Evolutionary conservation across 2,329 filamentous ascomycete genomes (phyloP).

Genomic region (Pleochaeta shiraiana): DNA sequence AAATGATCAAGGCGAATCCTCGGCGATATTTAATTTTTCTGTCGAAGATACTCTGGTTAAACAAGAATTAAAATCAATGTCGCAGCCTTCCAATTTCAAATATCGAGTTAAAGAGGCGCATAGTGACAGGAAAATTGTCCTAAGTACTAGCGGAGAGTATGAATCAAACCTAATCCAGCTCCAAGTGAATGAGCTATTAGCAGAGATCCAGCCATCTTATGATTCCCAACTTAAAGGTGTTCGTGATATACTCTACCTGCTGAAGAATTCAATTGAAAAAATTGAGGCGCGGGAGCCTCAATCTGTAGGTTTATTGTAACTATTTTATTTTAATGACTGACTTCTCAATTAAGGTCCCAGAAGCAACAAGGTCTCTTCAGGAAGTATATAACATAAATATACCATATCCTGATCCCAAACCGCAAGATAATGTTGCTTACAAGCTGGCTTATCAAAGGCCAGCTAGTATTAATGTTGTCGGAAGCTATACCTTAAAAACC

Average conservation of each 20-base stretch:
- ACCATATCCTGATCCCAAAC: constrained; percentile 67
- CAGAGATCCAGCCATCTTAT: constrained; percentile 33
- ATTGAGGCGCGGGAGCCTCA: constrained; percentile 28
- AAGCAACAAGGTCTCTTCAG: constrained; percentile 45
- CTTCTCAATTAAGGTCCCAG: constrained; percentile 30
- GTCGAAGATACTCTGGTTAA: no score
- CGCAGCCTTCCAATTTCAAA: no score
- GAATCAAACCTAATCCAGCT: constrained; percentile 36
- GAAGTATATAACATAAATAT: constrained; percentile 46
- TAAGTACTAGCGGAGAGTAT: background rate
- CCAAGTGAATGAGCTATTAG: constrained; percentile 40
- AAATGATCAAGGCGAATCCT: no score
- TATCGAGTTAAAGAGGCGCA: no score
- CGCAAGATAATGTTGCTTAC: constrained; percentile 55
- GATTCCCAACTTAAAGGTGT: constrained; percentile 30
- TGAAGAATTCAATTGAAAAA: constrained; percentile 34
- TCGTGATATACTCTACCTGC: constrained; percentile 29
- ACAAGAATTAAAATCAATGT: no score
- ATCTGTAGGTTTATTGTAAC: constrained; percentile 17
- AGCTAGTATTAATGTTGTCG: constrained; percentile 62
- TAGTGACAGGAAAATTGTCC: background rate
- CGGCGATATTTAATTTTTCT: no score
- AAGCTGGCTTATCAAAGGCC: constrained; percentile 62
- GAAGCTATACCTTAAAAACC: constrained; percentile 63
- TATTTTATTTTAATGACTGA: constrained; percentile 5